Evolutionary conservation across 768 basidiomycete genomes (phyloP).

Genomic region (Hydnomerulius pinastri): DNA sequence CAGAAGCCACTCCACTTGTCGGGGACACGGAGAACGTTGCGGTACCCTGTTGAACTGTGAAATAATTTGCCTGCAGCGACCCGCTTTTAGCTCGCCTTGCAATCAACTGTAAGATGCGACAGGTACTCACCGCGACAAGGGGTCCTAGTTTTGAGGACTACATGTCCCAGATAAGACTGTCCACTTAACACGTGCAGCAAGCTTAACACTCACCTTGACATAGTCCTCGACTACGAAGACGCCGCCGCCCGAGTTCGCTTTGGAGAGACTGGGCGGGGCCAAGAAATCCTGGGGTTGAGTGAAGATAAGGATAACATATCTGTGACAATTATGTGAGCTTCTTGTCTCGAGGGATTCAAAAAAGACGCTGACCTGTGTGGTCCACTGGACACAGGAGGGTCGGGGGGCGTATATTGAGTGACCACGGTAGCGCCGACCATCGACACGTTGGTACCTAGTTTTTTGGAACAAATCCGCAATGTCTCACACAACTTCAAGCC

Average conservation of each 20-base stretch:
- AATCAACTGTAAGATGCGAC: background rate
- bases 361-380: slow-evolving; percentile 62
- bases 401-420: slow-evolving; percentile 72
- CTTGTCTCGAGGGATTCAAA: background rate
- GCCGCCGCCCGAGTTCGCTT: slow-evolving; percentile 51
- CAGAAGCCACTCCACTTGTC: slow-evolving; percentile 67
- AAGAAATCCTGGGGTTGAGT: slow-evolving; percentile 63
- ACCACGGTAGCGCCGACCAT: slow-evolving; percentile 48
- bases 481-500: background rate
- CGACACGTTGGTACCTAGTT: slow-evolving; percentile 39
- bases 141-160: slow-evolving; percentile 58
- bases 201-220: slow-evolving; percentile 43
- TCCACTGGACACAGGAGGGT: slow-evolving; percentile 67
- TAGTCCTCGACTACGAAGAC: slow-evolving; percentile 61
- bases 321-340: slow-evolving; percentile 24
- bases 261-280: slow-evolving; percentile 57
- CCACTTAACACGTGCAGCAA: background rate
- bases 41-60: slow-evolving; percentile 71
- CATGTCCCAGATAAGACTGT: slow-evolving; percentile 1
- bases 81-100: slow-evolving; percentile 5
- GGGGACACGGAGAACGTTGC: slow-evolving; percentile 51
- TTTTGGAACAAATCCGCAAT: background rate
- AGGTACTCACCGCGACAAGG: slow-evolving; percentile 56
- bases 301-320: slow-evolving; percentile 71
- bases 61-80: slow-evolving; percentile 58